These are phyloP conservation scores for Dittrichia graveolens DNA, from an alignment of 129 eudicot species.

Conservation along the genomic window DNA sequence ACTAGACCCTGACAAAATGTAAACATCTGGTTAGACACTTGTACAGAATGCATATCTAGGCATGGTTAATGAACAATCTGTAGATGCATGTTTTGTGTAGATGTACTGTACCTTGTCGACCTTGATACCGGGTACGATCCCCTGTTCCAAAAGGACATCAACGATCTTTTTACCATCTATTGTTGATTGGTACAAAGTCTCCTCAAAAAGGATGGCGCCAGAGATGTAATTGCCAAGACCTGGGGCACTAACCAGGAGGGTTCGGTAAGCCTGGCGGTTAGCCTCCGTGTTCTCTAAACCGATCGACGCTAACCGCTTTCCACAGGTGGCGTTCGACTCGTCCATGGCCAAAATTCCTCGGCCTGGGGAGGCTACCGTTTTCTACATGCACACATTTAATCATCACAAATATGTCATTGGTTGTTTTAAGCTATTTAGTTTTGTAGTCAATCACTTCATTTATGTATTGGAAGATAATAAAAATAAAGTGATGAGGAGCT, in stretches of 20 bases:
- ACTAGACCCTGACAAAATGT: conserved; percentile 60
- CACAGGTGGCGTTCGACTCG: conserved; percentile 79
- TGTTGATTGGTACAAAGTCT: conserved; percentile 68
- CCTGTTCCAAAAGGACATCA: conserved; percentile 54
- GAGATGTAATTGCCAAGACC: conserved; percentile 74
- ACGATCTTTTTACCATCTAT: conserved; percentile 65
- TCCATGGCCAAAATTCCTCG: conserved; percentile 84
- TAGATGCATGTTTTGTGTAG: background rate
- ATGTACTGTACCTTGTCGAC: conserved; percentile 54
- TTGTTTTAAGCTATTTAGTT: too few relatives aligned
- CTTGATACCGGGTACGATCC: conserved; percentile 67
- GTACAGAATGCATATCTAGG: background rate
- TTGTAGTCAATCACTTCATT: too few relatives aligned
- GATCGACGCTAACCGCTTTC: conserved; percentile 71
- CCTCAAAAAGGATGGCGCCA: conserved; percentile 80
- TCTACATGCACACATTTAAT: conserved; percentile 37
- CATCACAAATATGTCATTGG: background rate
- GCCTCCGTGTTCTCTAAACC: conserved; percentile 80
- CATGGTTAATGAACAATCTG: background rate
- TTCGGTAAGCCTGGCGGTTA: conserved; percentile 80
- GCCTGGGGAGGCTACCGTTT: conserved; percentile 70
- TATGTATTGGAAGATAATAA: too few relatives aligned
- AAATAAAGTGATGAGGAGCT: too few relatives aligned
- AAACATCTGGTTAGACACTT: conserved; percentile 5
- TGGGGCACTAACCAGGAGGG: conserved; percentile 64